Evolutionary conservation across 2,329 filamentous ascomycete genomes (phyloP).

Genomic region (Dothideomycetidae sp.): DNA sequence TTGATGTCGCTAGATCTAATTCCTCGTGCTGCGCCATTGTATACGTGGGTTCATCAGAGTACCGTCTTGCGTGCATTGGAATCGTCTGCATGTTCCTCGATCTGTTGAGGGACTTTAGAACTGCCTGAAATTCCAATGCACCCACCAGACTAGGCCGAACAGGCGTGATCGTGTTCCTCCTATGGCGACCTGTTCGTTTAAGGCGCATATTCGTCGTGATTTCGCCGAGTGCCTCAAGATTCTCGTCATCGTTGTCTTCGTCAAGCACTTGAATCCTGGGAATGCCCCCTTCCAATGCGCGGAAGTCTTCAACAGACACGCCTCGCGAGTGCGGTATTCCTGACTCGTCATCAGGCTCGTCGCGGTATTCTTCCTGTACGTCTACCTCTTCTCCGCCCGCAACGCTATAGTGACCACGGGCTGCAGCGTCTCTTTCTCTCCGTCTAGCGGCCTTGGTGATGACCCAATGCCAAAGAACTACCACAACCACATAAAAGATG

Average conservation of each 20-base stretch:
- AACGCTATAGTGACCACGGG: conserved; percentile 56
- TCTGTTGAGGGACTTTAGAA: conserved; percentile 72
- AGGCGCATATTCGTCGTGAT: conserved; percentile 89
- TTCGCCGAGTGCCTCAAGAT: conserved; percentile 54
- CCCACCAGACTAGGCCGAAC: conserved; percentile 89
- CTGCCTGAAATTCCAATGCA: conserved; percentile 82
- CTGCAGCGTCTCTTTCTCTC: conserved; percentile 53
- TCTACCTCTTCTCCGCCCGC: conserved; percentile 46
- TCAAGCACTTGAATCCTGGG: conserved; percentile 39
- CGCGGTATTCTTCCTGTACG: conserved; percentile 36
- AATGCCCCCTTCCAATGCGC: conserved; percentile 41
- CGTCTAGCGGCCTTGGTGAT: conserved; percentile 47
- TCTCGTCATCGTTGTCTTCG: conserved; percentile 47
- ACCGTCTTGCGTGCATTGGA: conserved; percentile 53
- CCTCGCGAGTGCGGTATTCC: conserved; percentile 29
- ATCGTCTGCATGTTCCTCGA: conserved; percentile 62
- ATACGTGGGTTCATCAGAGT: conserved; percentile 48
- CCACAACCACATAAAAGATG: conserved; percentile 71
- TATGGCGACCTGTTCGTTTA: conserved; percentile 49
- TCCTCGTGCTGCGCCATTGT: conserved; percentile 33
- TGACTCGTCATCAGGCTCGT: conserved; percentile 37
- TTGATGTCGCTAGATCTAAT: conserved; percentile 33
- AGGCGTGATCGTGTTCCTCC: conserved; percentile 61
- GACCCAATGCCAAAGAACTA: conserved; percentile 88
- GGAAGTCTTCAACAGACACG: conserved; percentile 48